Conservation (phyloP, 129 eudicot species). For the Flaveria robusta region DNA sequence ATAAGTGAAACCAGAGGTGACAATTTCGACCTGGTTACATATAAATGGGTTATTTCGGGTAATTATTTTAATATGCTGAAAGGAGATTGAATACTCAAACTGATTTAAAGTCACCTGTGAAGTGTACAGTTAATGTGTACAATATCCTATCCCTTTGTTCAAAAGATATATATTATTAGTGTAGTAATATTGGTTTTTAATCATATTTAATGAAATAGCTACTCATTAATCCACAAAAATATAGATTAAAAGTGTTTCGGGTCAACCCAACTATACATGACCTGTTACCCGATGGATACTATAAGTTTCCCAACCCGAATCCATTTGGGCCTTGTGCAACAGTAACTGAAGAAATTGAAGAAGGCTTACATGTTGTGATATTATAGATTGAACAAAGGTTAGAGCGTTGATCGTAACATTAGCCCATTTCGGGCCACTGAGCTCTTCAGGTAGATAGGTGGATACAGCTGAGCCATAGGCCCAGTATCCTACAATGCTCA, state of each 20-base stretch:
- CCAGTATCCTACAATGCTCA: constrained; percentile 57
- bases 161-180: not conserved
- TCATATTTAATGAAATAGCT: not conserved
- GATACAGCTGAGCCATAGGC: constrained; percentile 59
- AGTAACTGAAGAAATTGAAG: not conserved
- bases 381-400: constrained; percentile 46
- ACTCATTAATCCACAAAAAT: not conserved
- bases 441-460: constrained; percentile 42
- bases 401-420: constrained; percentile 44
- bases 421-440: constrained; percentile 63
- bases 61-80: not conserved
- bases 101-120: not conserved
- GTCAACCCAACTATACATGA: not conserved
- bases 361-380: constrained; percentile 60
- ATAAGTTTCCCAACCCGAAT: not conserved
- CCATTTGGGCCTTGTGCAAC: not conserved
- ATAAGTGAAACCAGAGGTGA: not conserved
- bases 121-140: not conserved
- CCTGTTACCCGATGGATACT: not conserved
- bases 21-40: not conserved
- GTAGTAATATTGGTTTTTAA: not conserved
- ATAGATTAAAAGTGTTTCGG: not conserved
- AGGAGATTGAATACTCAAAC: not conserved
- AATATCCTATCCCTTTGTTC: not conserved
- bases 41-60: not conserved